Base-by-base conservation (phyloP, 495 filamentous ascomycete genomes). In the Podospora bellae-mahoneyi region DNA sequence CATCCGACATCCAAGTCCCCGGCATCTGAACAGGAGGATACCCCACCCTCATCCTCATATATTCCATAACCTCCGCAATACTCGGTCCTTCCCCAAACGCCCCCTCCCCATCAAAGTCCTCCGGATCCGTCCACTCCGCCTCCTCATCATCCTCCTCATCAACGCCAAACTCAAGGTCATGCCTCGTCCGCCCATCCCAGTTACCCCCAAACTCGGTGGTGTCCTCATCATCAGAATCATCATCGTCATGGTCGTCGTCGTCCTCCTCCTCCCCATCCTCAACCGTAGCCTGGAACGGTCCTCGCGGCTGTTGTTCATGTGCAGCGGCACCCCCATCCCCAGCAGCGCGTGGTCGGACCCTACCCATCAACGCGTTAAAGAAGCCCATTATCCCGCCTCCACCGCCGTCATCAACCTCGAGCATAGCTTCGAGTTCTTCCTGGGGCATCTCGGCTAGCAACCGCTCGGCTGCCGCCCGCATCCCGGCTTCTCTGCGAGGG, bases 81-180 rank as follows among this genome's bases (percentile, higher is more conserved):
- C 39, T 48, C 39, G 39, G 39, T 3, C 39, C 39, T 10, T 6
- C 55, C n/a, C 55, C n/a, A 9, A 58, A 19, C 55, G 54, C 54
- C 54, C 55, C 55, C 55, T 26, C n/a, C n/a, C 23, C 55, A 7
- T 26, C 55, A 58, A 58, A 58, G 3, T 26, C 55, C 55, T 19
- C 55, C n/a, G 10, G n/a, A 7, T 58, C 55, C 55, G 55, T 58
- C n/a, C n/a, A 58, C n/a, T 60, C 48, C 54, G 62, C 27, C 4
- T 59, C 54, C 39, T 57, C 57, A 7, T 71, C 68, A 64, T 78
- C 69, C 30, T 79, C 78, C 57, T 75, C 78, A 55, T 73, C 63
- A 19, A 56, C 61, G 27, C 67, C 39, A 68, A 9, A 3, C 53
- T 13, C 27, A 23, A 58, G 60, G 28, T 48, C 39, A 48, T 48